Conservation (phyloP, 106 monocot species). For the Amphibolis antarctica region DNA sequence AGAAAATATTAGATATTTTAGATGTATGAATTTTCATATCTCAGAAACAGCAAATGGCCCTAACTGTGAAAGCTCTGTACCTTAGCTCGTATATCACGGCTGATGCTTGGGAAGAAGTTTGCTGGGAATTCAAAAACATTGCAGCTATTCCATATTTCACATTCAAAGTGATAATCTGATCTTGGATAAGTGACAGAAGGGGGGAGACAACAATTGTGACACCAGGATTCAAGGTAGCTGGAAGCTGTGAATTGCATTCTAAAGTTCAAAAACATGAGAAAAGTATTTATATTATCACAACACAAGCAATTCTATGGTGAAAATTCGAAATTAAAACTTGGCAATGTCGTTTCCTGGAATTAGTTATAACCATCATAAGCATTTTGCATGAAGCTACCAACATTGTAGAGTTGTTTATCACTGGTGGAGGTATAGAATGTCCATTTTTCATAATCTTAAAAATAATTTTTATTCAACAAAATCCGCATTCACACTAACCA, state of each 20-base stretch:
- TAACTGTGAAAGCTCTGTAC: conserved; percentile 14
- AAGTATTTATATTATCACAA: background rate
- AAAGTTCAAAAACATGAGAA: background rate
- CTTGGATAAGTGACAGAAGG: conserved; percentile 87
- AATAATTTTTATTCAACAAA: too few species aligned
- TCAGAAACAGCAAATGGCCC: background rate
- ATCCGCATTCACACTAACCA: too few species aligned
- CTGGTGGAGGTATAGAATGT: too few species aligned
- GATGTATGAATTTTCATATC: background rate
- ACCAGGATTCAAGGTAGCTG: conserved; percentile 85
- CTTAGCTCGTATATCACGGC: conserved; percentile 69
- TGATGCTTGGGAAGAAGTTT: conserved; percentile 74
- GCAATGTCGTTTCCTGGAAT: too few species aligned
- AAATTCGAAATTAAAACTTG: too few species aligned
- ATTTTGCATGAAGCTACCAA: too few species aligned
- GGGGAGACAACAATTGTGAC: conserved; percentile 80
- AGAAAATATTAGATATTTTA: too few species aligned
- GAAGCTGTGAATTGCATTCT: conserved; percentile 44
- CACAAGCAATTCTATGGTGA: too few species aligned
- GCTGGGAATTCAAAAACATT: conserved; percentile 88
- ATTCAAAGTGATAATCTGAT: conserved; percentile 70
- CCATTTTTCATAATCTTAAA: too few species aligned
- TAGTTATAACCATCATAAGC: too few species aligned
- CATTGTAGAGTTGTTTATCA: too few species aligned
- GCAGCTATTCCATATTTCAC: conserved; percentile 80